Base-by-base conservation (phyloP, 306 rosid genomes). In the Corylus americana region DNA sequence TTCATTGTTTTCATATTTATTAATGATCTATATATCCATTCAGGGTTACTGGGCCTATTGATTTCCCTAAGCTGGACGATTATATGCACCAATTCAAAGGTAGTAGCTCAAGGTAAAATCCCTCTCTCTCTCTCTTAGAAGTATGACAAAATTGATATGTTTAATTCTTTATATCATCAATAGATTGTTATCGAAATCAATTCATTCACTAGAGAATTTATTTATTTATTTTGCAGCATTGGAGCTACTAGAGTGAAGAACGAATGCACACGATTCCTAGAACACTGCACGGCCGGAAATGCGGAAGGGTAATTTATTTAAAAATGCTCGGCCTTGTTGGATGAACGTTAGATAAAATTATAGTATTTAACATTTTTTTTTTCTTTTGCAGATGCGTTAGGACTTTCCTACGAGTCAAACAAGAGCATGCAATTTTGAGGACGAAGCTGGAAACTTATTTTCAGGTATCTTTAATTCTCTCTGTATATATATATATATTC, bases 41-140 rank as follows among this genome's bases (percentile, higher is more conserved):
- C 84, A 92, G 97, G 87, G 78, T 31, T 53, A 83, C 75, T 49
- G 73, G 48, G 42, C 92, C 91, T 2, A 37, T 76, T 13, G 85
- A 89, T 74, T 92, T 90, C 64, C 12, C 77, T 50, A 88, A 76
- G 82, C 91, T 91, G 53, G 96, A 89, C 9, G 78, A 83, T 82
- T 78, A 63, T 85, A 85, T 92, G 96, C 97, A 89, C 84, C 96
- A 92, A 74, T 91, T 92, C 86, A 89, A 83, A 89, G 97, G 97
- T 6, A 92, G 97, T 51, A 78, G 81, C 91, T 83, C 97, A 63
- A 90, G 97, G 97, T 92, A 74, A 76, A 70, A 67, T 54, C 3
- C 35, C 35, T 31, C 35, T 31, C 35, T 31, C 35, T 31, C 31
- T 29, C 35, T 31, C 35, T 31, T 1, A 31, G 2, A 1, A 31